Base-by-base conservation (phyloP, 2,329 filamentous ascomycete genomes). In the Cercospora beticola region DNA sequence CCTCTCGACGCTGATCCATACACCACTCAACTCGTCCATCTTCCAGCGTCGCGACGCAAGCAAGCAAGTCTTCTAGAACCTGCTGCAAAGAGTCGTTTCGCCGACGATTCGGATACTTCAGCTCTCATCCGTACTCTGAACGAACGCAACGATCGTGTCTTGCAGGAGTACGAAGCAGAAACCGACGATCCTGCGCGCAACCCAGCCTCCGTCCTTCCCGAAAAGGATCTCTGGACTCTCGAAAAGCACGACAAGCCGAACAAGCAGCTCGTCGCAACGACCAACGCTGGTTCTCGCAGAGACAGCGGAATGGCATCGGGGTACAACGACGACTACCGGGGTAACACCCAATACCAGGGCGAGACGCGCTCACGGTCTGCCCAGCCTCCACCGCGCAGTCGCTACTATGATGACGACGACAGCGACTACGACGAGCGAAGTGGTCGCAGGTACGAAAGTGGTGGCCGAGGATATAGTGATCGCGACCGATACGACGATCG, bases 381-480 rank as follows among this genome's bases (percentile, higher is more conserved):
- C n/a, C 74, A 77, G 56, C 74, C 76, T 9, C 62, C 62, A 5
- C 72, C 75, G 16, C 64, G 71, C 21, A 70, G 67, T 46, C 64
- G 71, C 46, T 75, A 75, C 68, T 76, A 77, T 66, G 71, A 75
- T 58, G 73, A 74, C 54, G 74, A 73, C 16, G 75, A 75, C 46
- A 76, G 75, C 69, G 76, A 77, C 68, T 76, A 77, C 58, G 75
- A 76, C 43, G 76, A 78, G 66, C 75, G 75, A 18, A 70, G 66
- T 43, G 73, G 74, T 31, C 60, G 72, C 58, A 58, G 73, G 31
- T 68, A 74, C 66, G 68, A 68, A 36, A 62, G 67, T 28, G 54
- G 68, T 58, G 72, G 70, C 30, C 67, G 74, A 61, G 73, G 76
- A 57, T 76, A 76, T 49, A 73, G 75, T 26, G 74, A 76, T 62